These are phyloP conservation scores for Trypanosoma grayi DNA, from an alignment of 208 protist species.

Conservation along the genomic window DNA sequence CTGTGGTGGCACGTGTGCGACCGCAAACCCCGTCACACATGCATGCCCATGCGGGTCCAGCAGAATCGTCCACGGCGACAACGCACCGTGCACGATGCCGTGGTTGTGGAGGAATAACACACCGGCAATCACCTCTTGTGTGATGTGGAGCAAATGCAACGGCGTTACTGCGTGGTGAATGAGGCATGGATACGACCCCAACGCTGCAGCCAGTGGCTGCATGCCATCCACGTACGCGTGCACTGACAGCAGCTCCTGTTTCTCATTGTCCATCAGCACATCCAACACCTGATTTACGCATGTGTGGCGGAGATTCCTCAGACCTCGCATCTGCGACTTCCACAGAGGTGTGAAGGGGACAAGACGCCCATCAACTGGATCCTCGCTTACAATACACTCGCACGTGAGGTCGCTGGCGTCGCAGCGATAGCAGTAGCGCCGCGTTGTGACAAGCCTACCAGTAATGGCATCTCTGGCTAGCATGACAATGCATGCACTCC, in stretches of 20 bases:
- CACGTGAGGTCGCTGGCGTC: not conserved
- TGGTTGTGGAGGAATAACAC: constrained; percentile 24
- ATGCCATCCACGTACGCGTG: constrained; percentile 26
- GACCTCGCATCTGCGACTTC: constrained; percentile 6
- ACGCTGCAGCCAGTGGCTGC: constrained; percentile 14
- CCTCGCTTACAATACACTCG: not conserved
- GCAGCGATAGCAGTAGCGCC: constrained; percentile 4
- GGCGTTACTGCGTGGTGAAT: constrained; percentile 4
- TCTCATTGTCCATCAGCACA: constrained; percentile 16
- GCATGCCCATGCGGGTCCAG: constrained; percentile 20
- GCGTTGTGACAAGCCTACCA: constrained; percentile 11
- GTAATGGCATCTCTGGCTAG: constrained; percentile 10
- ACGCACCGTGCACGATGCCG: constrained; percentile 40
- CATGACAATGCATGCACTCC: not conserved
- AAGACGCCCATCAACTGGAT: not conserved
- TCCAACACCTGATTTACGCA: constrained; percentile 20
- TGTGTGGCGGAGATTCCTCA: constrained; percentile 14
- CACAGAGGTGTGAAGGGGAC: constrained; percentile 19
- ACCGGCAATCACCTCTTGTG: constrained; percentile 16
- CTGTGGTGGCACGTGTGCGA: constrained; percentile 5
- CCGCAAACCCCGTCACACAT: constrained; percentile 21
- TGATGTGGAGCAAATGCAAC: not conserved
- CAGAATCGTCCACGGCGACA: constrained; percentile 59
- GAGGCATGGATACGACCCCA: constrained; percentile 1
- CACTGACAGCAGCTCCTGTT: constrained; percentile 17